phyloP scores from a whole-genome alignment of 345 rosid genomes.

The Boechera stricta region DNA sequence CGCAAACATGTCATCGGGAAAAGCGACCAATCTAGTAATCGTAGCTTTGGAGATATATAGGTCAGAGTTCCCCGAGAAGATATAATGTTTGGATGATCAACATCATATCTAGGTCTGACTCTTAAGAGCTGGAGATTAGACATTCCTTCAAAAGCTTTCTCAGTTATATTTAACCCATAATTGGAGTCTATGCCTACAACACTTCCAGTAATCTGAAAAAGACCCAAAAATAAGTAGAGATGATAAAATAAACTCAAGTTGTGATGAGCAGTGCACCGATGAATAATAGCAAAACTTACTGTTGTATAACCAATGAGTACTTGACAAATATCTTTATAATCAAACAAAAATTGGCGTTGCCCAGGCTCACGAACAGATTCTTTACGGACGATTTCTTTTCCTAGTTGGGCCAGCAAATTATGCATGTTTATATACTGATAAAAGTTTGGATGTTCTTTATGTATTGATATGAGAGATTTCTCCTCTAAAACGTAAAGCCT shows the following conservation, averaged over 20 bases:
- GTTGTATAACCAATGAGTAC: not conserved
- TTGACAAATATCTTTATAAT: slow-evolving; percentile 18
- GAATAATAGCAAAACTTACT: slow-evolving; percentile 6
- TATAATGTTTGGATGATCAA: not conserved
- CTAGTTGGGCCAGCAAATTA: slow-evolving; percentile 38
- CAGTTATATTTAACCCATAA: not conserved
- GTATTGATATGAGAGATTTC: slow-evolving; percentile 30
- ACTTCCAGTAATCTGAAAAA: slow-evolving; percentile 21
- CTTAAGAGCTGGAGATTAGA: slow-evolving; percentile 30
- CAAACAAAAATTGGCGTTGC: slow-evolving; percentile 21
- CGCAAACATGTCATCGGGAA: slow-evolving; percentile 28
- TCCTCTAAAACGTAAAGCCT: slow-evolving; percentile 10
- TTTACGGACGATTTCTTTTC: slow-evolving; percentile 20
- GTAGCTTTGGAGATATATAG: not conserved
- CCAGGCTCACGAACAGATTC: slow-evolving; percentile 15
- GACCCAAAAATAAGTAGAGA: not conserved
- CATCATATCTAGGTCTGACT: not conserved
- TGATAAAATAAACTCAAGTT: not conserved
- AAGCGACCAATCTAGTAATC: slow-evolving; percentile 14
- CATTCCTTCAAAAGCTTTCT: slow-evolving; percentile 28
- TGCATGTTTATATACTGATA: slow-evolving; percentile 11
- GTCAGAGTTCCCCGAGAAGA: not conserved
- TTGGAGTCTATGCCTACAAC: slow-evolving; percentile 16
- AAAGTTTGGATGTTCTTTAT: not conserved
- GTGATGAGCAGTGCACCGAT: not conserved